A percentile compares a stretch with the other conserved stretches of the same genome.
phyloP scores from a whole-genome alignment of 1,284 basidiomycete genomes.

The Cryptococcus sp. region DNA sequence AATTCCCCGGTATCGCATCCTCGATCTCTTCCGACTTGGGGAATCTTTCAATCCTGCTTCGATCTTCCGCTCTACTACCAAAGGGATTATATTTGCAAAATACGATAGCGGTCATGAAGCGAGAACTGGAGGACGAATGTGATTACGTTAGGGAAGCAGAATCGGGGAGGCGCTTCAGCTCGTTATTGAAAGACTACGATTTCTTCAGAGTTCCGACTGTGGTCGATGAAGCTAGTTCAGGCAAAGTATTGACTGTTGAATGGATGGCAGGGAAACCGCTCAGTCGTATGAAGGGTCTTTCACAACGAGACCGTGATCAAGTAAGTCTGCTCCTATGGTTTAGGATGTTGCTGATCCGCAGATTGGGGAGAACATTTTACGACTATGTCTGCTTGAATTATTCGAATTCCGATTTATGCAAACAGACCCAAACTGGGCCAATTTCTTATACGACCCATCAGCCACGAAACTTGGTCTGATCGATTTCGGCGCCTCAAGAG shows the following conservation, averaged over 20 bases:
- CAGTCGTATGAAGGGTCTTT: constrained; percentile 58
- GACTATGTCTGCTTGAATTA: constrained; percentile 83
- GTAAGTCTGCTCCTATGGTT: constrained; percentile 51
- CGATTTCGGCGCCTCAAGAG: constrained; percentile 91
- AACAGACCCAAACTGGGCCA: constrained; percentile 98
- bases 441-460: constrained; percentile 78
- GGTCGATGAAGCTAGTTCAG: constrained; percentile 67
- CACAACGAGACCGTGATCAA: constrained; percentile 67
- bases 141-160: constrained; percentile 84
- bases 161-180: constrained; percentile 64
- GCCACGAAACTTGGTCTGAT: constrained; percentile 70
- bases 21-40: constrained; percentile 84
- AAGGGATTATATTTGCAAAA: constrained; percentile 84
- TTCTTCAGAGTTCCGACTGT: constrained; percentile 84
- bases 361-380: constrained; percentile 79
- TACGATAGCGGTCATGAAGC: constrained; percentile 81
- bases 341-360: constrained; percentile 36
- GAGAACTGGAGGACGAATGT: constrained; percentile 93
- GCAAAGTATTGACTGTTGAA: constrained; percentile 85
- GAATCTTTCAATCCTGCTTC: constrained; percentile 78
- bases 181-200: constrained; percentile 56
- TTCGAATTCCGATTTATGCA: constrained; percentile 94
- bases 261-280: constrained; percentile 77
- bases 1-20: constrained; percentile 86
- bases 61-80: constrained; percentile 74